Base-by-base conservation (phyloP, 1,284 basidiomycete species). In the Meira nashicola region DNA sequence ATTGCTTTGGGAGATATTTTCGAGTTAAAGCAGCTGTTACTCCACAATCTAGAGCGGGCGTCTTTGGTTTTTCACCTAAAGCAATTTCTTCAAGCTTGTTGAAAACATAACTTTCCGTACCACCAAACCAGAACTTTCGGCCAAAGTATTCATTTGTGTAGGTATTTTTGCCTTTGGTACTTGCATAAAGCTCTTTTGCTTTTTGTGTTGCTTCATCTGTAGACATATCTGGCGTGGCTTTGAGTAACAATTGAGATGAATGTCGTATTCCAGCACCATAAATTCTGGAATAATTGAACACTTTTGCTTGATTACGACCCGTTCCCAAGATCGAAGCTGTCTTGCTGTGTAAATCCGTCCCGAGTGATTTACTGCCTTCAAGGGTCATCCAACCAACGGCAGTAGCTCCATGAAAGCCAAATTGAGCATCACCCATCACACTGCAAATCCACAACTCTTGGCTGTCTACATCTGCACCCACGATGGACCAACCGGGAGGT, bases 371-470 rank as follows among this genome's bases (percentile, higher is more conserved):
- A n/a, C 93, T 96, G 1, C 95, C 95, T 79, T 98, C 95, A 25
- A 98, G 84, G 11, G 94, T 98, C 94, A 98, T 98, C 95, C 94
- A 98, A 0, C 94, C 95, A 48, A 99, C 87, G 0, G 94, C 92
- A 0, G 93, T 96, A 2, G 92, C 92, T 15, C 95, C 94, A 70
- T 99, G 94, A 59, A 96, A 80, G 8, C 94, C 95, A 77, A 98
- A 96, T 80, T 99, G 94, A 0, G 93, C 91, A 76, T 99, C 95
- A 2, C 94, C 94, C 91, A 97, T 95, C 62, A 92, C 91, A 73
- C 90, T 93, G 49, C 93, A 95, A 68, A 98, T 98, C 95, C 95
- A 99, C 23, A 99, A 83, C 79, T 99, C 95, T 80, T 99, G 93
- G 37, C 91, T 95, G 79, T 99, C 94, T 19, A 98, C 95, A 78